Base-by-base conservation (phyloP, 345 rosid genomes). In the Nephelium lappaceum region DNA sequence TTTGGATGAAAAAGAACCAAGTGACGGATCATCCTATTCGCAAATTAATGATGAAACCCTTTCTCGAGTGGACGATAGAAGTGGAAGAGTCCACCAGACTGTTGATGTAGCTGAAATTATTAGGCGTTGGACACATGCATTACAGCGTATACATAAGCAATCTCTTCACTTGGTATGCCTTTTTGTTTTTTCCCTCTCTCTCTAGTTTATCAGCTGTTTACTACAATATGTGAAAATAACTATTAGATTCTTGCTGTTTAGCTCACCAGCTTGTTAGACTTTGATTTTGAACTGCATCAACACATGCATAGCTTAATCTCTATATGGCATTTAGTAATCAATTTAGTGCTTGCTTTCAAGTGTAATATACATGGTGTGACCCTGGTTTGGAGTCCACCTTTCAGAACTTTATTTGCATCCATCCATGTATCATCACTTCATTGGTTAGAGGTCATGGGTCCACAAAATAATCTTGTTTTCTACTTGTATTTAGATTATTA, bases 101-200 rank as follows among this genome's bases (percentile, higher is more conserved):
- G 97, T 94, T 83, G 99, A 96, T 86, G 95, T 96, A 21, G 98
- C 98, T 7, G 99, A 96, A 86, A 87, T 96, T 82, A 94, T 96
- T 72, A 89, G 99, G 84, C 95, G 99, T 71, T 96, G 99, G 98
- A 96, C 98, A 0, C 99, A 96, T 84, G 99, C 99, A 27, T 87
- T 96, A 81, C 99, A 94, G 80, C 97, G 98, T 81, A 92, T 96
- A 87, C 97, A 96, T 80, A 96, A 94, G 84, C 99, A 94, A 79
- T 94, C 99, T 43, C 95, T 94, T 80, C 99, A 87, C 77, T 82
- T 96, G 95, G 99, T 96, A 93, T 84, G 88, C 70, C 58, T 36
- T 73, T 77, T 76, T 71, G 74, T 71, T 73, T 1, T 14, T 51
- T 6, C 25, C 24, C 24, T 8, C 12, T 74, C 42, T n/a, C 25